A percentile compares a stretch with the other conserved stretches of the same genome.
phyloP scores from a whole-genome alignment of 768 basidiomycete species.

The Serendipita vermifera region DNA sequence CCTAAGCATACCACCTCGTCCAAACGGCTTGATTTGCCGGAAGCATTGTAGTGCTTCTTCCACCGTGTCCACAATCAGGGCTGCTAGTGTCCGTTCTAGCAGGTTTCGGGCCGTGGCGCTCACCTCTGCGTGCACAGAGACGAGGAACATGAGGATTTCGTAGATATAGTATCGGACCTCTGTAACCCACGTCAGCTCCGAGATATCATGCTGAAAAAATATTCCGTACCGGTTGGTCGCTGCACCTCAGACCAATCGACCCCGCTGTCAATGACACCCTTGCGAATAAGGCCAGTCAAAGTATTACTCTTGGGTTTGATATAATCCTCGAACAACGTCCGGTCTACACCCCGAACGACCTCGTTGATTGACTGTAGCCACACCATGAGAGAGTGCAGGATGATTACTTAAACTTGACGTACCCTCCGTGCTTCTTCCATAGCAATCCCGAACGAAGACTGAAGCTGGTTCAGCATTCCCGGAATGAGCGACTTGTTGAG shows the following conservation, averaged over 20 bases:
- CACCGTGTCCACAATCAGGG: slow-evolving; percentile 72
- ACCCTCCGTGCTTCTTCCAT: slow-evolving; percentile 65
- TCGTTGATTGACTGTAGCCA: slow-evolving; percentile 51
- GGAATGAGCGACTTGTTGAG: slow-evolving; percentile 61
- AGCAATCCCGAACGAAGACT: slow-evolving; percentile 57
- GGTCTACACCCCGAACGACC: slow-evolving; percentile 73
- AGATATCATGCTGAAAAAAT: background rate
- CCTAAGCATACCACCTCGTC: slow-evolving; percentile 97
- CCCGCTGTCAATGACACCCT: slow-evolving; percentile 61
- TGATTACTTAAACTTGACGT: slow-evolving; percentile 13
- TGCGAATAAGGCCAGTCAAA: slow-evolving; percentile 52
- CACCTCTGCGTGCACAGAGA: slow-evolving; percentile 85
- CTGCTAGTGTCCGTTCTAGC: slow-evolving; percentile 67
- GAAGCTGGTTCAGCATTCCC: slow-evolving; percentile 65
- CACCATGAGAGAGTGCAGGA: background rate
- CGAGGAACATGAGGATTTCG: slow-evolving; percentile 73
- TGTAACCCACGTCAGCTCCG: slow-evolving; percentile 22
- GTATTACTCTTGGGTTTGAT: slow-evolving; percentile 65
- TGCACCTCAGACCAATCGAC: slow-evolving; percentile 95
- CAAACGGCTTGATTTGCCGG: slow-evolving; percentile 78
- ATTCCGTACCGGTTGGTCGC: slow-evolving; percentile 67
- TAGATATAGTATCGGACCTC: slow-evolving; percentile 95
- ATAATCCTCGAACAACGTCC: slow-evolving; percentile 79
- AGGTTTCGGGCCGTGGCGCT: slow-evolving; percentile 65
- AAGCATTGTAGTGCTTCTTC: slow-evolving; percentile 76